These are phyloP conservation scores for Lepiota brunneoincarnata DNA, from an alignment of 768 basidiomycete genomes.

Conservation along the genomic window DNA sequence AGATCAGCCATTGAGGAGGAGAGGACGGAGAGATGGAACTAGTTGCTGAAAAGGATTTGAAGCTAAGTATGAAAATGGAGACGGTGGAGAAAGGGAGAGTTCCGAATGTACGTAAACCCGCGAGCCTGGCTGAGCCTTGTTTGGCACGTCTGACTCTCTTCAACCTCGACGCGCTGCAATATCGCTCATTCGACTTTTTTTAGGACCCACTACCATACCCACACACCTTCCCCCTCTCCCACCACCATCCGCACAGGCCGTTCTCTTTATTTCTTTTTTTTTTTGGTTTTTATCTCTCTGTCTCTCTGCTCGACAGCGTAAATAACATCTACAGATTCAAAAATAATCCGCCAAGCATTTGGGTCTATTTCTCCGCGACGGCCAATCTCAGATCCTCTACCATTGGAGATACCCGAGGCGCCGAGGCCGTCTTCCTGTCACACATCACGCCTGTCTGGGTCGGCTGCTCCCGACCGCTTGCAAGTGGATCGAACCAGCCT, in stretches of 20 bases:
- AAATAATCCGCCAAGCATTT: constrained; percentile 11
- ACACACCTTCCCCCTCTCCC: not conserved
- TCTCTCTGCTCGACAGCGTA: too few species aligned
- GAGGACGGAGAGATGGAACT: constrained; percentile 15
- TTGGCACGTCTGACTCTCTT: constrained; percentile 16
- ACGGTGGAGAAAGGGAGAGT: constrained; percentile 45
- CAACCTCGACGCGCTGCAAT: constrained; percentile 8
- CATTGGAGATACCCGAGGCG: constrained; percentile 31
- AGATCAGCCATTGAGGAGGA: constrained; percentile 51
- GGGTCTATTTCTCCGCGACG: constrained; percentile 15
- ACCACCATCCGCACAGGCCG: constrained; percentile 1
- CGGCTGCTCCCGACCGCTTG: constrained; percentile 11
- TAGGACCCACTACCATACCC: not conserved
- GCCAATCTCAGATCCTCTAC: constrained; percentile 16
- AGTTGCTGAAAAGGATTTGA: constrained; percentile 6
- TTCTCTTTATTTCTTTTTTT: too few species aligned
- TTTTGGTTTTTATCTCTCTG: too few species aligned
- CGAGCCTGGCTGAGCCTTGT: constrained; percentile 17
- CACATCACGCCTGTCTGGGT: constrained; percentile 10
- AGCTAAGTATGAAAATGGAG: constrained; percentile 15
- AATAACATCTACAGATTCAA: constrained; percentile 18
- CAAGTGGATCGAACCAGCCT: constrained; percentile 11
- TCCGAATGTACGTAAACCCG: constrained; percentile 44
- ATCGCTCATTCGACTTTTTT: constrained; percentile 3
- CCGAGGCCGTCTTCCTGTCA: constrained; percentile 30